Percentiles rank a stretch among this genome's conserved stretches.
These are phyloP conservation scores for Protomyces arabidopsidicola DNA, from an alignment of 1,139 yeast genomes.

Conservation along the genomic window DNA sequence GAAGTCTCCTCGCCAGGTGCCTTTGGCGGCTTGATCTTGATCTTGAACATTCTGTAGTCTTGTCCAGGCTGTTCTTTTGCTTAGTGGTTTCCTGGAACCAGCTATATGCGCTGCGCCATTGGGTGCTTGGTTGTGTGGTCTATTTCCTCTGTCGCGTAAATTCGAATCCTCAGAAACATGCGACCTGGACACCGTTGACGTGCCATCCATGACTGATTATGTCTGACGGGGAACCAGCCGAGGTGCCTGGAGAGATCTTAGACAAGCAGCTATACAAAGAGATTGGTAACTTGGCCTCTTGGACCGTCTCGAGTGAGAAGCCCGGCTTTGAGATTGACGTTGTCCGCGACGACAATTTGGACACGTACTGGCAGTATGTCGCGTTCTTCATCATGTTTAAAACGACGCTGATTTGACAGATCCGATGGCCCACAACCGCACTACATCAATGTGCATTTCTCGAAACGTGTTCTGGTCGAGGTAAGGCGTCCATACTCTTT, in stretches of 20 bases:
- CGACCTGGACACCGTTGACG: not conserved
- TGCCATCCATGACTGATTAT: not conserved
- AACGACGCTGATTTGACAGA: not conserved
- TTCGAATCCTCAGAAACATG: too few species aligned
- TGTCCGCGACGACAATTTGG: conserved; percentile 62
- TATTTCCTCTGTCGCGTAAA: too few species aligned
- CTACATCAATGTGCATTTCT: conserved; percentile 69
- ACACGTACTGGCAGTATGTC: conserved; percentile 68
- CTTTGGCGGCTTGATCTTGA: conserved; percentile 18
- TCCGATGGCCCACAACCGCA: conserved; percentile 96
- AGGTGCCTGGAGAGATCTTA: not conserved
- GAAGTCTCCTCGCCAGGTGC: not conserved
- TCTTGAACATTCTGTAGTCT: conserved; percentile 1
- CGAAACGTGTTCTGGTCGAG: conserved; percentile 68
- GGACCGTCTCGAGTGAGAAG: conserved; percentile 78
- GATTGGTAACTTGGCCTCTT: conserved; percentile 73
- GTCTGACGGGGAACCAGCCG: not conserved
- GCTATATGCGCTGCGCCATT: too few species aligned
- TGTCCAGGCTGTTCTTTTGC: too few species aligned
- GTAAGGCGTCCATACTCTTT: not conserved
- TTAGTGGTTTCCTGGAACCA: too few species aligned
- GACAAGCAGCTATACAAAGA: conserved; percentile 42
- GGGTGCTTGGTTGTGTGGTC: too few species aligned
- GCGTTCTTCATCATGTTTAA: not conserved
- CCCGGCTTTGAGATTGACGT: conserved; percentile 67